Conservation (phyloP, 1,284 basidiomycete species). For the Clitocybe nebularis region DNA sequence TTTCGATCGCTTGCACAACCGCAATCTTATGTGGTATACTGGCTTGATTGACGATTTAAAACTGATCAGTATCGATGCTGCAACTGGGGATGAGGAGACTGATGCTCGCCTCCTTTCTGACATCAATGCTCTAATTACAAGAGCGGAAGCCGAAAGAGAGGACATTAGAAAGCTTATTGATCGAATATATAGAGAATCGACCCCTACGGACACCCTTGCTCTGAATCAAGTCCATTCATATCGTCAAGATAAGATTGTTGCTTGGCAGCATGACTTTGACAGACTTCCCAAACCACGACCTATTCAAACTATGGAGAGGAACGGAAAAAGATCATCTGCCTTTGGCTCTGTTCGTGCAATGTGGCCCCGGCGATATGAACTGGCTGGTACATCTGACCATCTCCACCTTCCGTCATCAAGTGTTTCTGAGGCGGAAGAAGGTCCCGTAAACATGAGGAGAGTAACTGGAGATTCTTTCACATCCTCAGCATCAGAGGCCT, state of each 20-base stretch:
- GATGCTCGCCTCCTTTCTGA: conserved; percentile 58
- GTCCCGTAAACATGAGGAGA: conserved; percentile 37
- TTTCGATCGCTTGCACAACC: conserved; percentile 72
- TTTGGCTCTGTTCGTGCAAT: conserved; percentile 68
- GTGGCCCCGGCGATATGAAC: conserved; percentile 59
- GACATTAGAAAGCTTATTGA: conserved; percentile 79
- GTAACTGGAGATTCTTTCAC: conserved; percentile 51
- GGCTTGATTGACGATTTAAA: conserved; percentile 71
- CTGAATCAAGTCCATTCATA: conserved; percentile 86
- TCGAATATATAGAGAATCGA: conserved; percentile 75
- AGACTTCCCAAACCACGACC: conserved; percentile 62
- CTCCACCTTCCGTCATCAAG: conserved; percentile 56
- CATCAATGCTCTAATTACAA: conserved; percentile 64
- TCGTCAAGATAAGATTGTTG: conserved; percentile 93
- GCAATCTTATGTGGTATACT: conserved; percentile 71
- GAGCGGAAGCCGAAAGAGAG: conserved; percentile 71
- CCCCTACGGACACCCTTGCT: conserved; percentile 82
- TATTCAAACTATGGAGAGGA: conserved; percentile 41
- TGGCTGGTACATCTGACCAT: conserved; percentile 47
- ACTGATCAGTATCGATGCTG: conserved; percentile 71
- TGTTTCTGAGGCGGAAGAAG: conserved; percentile 79
- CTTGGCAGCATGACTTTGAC: conserved; percentile 90
- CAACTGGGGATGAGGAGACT: conserved; percentile 67
- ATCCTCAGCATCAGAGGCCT: conserved; percentile 60
- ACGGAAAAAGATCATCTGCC: conserved; percentile 50